Base-by-base conservation (phyloP, 2,329 filamentous ascomycete genomes). In the Fonsecaea erecta region DNA sequence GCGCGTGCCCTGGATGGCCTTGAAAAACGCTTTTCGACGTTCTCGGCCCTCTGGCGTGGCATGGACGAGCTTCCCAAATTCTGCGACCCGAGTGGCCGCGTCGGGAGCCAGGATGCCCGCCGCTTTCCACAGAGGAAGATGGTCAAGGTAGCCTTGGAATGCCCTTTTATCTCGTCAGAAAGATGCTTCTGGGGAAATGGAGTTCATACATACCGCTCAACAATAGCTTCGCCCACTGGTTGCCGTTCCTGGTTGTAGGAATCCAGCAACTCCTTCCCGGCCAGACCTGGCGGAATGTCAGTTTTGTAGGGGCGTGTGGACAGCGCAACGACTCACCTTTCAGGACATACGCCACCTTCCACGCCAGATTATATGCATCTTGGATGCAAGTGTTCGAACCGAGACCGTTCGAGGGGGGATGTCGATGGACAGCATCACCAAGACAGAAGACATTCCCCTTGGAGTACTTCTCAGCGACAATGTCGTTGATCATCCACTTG, bases 401-500 rank as follows among this genome's bases (percentile, higher is more conserved):
- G 2, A 78, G 71, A 5, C 73, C 77, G 16, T 76, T 75, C 68
- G 72, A 75, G 0, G 77, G 76, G 14, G 76, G 76, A 46, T 76
- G 73, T 28, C 69, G 68, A 68, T 79, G 77, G 0, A 77, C 77
- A 2, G 76, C 74, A 65, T 79, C 77, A 5, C 77, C 77, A 3
- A 74, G 72, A 16, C 78, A 74, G 62, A 78, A 77, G 34, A 76
- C 66, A 34, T 68, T 70, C 16, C 64, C 66, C 4, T 65, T 58
- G 0, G 79, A 83, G 68, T 87, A 89, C 12, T 77, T 75, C 71
- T 87, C 82, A 0, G 86, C 87, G 0, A 87, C 83, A 4, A 79
- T 85, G 73, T 88, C 86, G 68, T 88, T 87, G 70, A 89, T 83
- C 57, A 76, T 78, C 87, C 87, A 89, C 68, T 83, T 84, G 8